Conservation (phyloP, 768 basidiomycete genomes). For the Scleroderma bovista region DNA sequence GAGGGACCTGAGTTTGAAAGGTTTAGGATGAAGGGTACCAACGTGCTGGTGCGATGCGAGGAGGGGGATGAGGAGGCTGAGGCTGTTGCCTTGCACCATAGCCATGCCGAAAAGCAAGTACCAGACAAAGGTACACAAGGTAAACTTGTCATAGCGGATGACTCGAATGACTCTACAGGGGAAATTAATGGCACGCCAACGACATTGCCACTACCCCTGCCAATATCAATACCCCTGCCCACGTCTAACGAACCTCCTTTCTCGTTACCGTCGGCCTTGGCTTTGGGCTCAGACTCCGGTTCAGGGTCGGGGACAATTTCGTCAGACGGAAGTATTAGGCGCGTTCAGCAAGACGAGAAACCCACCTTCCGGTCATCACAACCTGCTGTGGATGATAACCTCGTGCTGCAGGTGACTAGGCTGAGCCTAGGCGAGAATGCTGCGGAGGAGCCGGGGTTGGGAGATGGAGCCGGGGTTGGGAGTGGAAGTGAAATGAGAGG, state of each 20-base stretch:
- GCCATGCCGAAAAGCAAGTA: background rate
- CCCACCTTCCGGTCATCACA: background rate
- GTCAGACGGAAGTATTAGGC: constrained; percentile 42
- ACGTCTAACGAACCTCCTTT: background rate
- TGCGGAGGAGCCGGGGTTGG: constrained; percentile 12
- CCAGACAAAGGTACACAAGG: background rate
- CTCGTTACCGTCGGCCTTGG: background rate
- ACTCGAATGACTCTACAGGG: background rate
- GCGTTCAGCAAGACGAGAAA: background rate
- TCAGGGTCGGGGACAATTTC: constrained; percentile 42
- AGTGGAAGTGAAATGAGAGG: constrained; percentile 34
- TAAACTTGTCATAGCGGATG: background rate
- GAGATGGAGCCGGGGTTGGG: constrained; percentile 29
- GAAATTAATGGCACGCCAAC: background rate
- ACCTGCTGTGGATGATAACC: background rate
- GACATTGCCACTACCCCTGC: background rate
- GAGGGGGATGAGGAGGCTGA: constrained; percentile 15
- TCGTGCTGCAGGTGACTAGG: background rate
- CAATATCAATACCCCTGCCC: constrained; percentile 6
- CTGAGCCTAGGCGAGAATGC: background rate
- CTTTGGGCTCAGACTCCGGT: background rate
- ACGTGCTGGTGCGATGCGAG: constrained; percentile 14
- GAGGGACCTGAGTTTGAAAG: constrained; percentile 29
- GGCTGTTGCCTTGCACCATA: constrained; percentile 6
- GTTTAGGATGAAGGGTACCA: constrained; percentile 13